Base-by-base conservation (phyloP, 306 rosid genomes). In the Gleditsia sinensis region DNA sequence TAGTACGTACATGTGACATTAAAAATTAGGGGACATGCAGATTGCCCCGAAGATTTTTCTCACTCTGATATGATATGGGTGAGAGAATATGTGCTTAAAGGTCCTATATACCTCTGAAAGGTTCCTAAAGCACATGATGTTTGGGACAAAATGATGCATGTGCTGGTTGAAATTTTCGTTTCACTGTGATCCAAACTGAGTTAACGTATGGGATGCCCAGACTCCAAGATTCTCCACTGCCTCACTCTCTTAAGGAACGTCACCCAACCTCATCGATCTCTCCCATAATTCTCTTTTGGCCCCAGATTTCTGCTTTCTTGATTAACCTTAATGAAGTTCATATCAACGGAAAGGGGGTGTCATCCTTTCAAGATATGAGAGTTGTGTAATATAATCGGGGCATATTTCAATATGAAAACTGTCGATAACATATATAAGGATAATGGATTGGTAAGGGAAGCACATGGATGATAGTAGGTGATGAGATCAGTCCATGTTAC, bases 121-220 rank as follows among this genome's bases (percentile, higher is more conserved):
- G 82, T 63, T 74, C 66, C 74, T 66, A 46, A 57, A 77, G 83
- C 86, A 84, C 83, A 89, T 82, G 88, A 81, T 81, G 75, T 72
- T 79, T 65, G 39, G 58, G 73, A 65, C 70, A 75, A 71, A 75
- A 70, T 74, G 72, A 75, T 80, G 74, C 87, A 78, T 78, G 86
- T 81, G 88, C 65, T 36, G 64, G 72, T 74, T 74, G 79, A 77
- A 67, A 62, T 24, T 51, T 74, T 73, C 67, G 50, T 77, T 81
- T 74, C 74, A 72, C 56, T 69, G 39, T 23, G 61, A 71, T 62
- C 78, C 45, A 45, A 48, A 39, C 36, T 39, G 33, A 30, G 42
- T 36, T 69, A 51, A 72, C 5, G 58, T 73, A 63, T 58, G 79
- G n/a, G 69, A 65, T 78, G 16, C 49, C 86, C 66, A 63, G 12